Base-by-base conservation (phyloP, 169 alveolate genomes). In the Blepharisma undulans region DNA sequence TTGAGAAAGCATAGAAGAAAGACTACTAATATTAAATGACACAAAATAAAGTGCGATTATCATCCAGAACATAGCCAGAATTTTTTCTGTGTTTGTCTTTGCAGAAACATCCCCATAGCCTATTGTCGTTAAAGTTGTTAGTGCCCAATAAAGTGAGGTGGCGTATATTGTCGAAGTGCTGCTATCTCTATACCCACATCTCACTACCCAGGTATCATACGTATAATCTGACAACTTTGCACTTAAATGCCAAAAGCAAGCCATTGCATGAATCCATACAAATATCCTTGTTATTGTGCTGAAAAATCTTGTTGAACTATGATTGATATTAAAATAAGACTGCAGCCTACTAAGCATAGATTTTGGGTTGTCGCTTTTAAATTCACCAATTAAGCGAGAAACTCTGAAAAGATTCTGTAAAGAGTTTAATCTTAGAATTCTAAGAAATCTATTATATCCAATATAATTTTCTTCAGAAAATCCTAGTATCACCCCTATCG, bases 401-500 rank as follows among this genome's bases (percentile, higher is more conserved):
- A 86, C 8, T 36, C 91, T 12, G 29, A 86, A 71, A 29, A 86
- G 80, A 3, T 33, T 61, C 22, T 86, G 80, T 27, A 86, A n/a
- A 72, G 72, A 21, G 61, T 85, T 86, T 5, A 86, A 36, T 32
- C 66, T 86, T 4, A 86, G 7, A 0, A 86, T 22, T 71, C 91
- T 60, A 19, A 86, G 72, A 5, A 86, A 36, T 27, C 36, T 86
- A 72, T 86, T 72, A 34, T 86, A 86, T n/a, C 66, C 66, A 48
- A 48, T 48, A 5, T 48, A 48, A 5, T 5, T 48, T 10, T 48
- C 66, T 48, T 48, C 66, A 27, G 72, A 21, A 25, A 19, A 61
- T 21, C 84, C 91, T 2, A 21, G 7, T n/a, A 92, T 72, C 5
- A 87, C 29, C 3, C 92, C 48, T 4, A 96, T 72, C 48, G 98